phyloP scores from a whole-genome alignment of 1,284 basidiomycete species.

The Microbotryum saponariae region DNA sequence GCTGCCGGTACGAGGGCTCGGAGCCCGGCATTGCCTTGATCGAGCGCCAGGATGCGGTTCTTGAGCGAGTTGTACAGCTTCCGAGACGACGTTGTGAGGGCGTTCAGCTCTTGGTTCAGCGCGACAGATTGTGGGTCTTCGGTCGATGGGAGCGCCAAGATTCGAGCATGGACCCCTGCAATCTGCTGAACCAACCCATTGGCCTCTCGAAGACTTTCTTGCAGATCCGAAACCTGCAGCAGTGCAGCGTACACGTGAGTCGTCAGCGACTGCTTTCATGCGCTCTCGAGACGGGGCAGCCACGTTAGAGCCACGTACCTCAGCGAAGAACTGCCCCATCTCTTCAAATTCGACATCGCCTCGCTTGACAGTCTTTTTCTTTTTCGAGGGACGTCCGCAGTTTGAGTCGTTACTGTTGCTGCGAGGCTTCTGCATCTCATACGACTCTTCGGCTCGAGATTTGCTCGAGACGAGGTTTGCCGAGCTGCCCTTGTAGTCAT shows the following conservation, averaged over 20 bases:
- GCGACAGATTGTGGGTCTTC: constrained; percentile 22
- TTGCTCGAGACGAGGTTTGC: constrained; percentile 13
- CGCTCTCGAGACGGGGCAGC: too few relatives aligned
- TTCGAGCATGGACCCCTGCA: constrained; percentile 28
- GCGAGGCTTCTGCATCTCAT: not conserved
- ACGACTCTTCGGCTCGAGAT: not conserved
- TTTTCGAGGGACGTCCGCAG: not conserved
- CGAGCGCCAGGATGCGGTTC: constrained; percentile 30
- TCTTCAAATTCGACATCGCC: constrained; percentile 24
- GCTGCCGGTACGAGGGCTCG: constrained; percentile 26
- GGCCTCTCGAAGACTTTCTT: constrained; percentile 23
- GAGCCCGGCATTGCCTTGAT: constrained; percentile 31
- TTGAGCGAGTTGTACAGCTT: constrained; percentile 22
- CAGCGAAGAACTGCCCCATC: constrained; percentile 22
- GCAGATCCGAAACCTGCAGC: constrained; percentile 27
- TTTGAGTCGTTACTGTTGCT: not conserved
- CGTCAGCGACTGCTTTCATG: not conserved
- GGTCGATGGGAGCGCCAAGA: constrained; percentile 25
- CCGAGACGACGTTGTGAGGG: constrained; percentile 16
- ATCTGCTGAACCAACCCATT: constrained; percentile 26
- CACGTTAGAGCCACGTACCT: constrained; percentile 7
- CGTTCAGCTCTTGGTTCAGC: constrained; percentile 18
- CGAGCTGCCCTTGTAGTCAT: constrained; percentile 14
- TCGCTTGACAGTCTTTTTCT: not conserved
- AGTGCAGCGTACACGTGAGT: too few relatives aligned